These are phyloP conservation scores for Graphilbum ipis-grandicollis DNA, from an alignment of 2,329 filamentous ascomycete genomes.

Conservation along the genomic window DNA sequence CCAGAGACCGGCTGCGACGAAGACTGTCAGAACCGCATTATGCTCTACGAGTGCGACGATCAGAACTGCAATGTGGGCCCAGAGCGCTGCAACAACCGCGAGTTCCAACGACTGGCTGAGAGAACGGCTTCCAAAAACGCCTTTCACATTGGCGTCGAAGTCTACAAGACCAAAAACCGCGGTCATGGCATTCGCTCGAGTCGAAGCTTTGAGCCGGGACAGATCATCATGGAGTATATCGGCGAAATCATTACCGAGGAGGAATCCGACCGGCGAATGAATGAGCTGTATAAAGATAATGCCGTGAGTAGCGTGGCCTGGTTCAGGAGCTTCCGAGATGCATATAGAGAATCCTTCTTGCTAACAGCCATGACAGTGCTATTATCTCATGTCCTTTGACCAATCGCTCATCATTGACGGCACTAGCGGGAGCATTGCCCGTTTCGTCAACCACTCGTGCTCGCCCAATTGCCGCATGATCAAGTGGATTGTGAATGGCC, in stretches of 20 bases:
- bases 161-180: constrained; percentile 75
- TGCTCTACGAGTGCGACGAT: constrained; percentile 92
- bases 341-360: neutral
- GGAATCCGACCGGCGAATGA: constrained; percentile 89
- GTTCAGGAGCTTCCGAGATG: neutral
- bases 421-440: constrained; percentile 84
- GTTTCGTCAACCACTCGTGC: constrained; percentile 97
- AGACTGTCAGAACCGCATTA: constrained; percentile 83
- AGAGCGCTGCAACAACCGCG: constrained; percentile 67
- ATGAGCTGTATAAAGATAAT: constrained; percentile 82
- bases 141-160: constrained; percentile 86
- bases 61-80: constrained; percentile 69
- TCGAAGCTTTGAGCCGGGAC: constrained; percentile 68
- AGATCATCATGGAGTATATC: constrained; percentile 97
- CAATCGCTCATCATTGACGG: constrained; percentile 98
- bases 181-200: constrained; percentile 87
- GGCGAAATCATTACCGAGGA: constrained; percentile 93
- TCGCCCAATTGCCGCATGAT: constrained; percentile 95
- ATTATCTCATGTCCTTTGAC: constrained; percentile 97
- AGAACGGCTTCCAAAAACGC: constrained; percentile 48
- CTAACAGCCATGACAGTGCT: constrained; percentile 45
- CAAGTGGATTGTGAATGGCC: constrained; percentile 88
- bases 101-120: constrained; percentile 63
- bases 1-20: constrained; percentile 71
- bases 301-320: constrained; percentile 38